phyloP scores from a whole-genome alignment of 306 rosid species.

The Bauhinia variegata region DNA sequence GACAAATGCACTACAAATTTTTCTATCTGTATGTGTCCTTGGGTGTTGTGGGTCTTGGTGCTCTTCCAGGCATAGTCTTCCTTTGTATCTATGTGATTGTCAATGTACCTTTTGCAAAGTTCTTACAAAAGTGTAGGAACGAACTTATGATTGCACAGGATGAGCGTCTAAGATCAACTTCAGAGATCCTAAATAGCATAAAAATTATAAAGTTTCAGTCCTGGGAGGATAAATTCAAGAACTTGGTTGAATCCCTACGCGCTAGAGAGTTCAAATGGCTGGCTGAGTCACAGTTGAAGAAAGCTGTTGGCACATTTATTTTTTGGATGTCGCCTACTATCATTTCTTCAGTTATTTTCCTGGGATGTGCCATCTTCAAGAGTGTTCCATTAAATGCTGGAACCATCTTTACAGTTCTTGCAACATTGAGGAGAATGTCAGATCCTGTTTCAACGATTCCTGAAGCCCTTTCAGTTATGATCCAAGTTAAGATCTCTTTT shows the following conservation, averaged over 20 bases:
- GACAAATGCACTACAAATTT: slow-evolving; percentile 47
- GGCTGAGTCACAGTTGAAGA: slow-evolving; percentile 35
- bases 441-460: slow-evolving; percentile 70
- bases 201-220: slow-evolving; percentile 59
- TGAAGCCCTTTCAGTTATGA: slow-evolving; percentile 60
- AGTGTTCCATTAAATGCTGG: slow-evolving; percentile 54
- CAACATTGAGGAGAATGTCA: slow-evolving; percentile 53
- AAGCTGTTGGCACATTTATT: slow-evolving; percentile 39
- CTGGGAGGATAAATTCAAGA: slow-evolving; percentile 58
- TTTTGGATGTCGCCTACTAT: slow-evolving; percentile 59
- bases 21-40: slow-evolving; percentile 52
- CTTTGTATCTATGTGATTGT: too few relatives aligned
- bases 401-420: slow-evolving; percentile 63
- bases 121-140: slow-evolving; percentile 50
- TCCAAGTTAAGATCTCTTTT: slow-evolving; percentile 69
- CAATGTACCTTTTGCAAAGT: neutral
- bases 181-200: slow-evolving; percentile 58
- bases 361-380: slow-evolving; percentile 39
- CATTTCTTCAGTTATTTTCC: slow-evolving; percentile 46
- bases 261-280: slow-evolving; percentile 54
- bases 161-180: slow-evolving; percentile 50
- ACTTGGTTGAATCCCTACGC: slow-evolving; percentile 31
- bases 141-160: slow-evolving; percentile 56
- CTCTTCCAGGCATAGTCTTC: slow-evolving; percentile 6
- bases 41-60: slow-evolving; percentile 60